A percentile compares a stretch with the other conserved stretches of the same genome.
Evolutionary conservation across 2,329 filamentous ascomycete genomes (phyloP).

Genomic region (Pseudogymnoascus destructans): DNA sequence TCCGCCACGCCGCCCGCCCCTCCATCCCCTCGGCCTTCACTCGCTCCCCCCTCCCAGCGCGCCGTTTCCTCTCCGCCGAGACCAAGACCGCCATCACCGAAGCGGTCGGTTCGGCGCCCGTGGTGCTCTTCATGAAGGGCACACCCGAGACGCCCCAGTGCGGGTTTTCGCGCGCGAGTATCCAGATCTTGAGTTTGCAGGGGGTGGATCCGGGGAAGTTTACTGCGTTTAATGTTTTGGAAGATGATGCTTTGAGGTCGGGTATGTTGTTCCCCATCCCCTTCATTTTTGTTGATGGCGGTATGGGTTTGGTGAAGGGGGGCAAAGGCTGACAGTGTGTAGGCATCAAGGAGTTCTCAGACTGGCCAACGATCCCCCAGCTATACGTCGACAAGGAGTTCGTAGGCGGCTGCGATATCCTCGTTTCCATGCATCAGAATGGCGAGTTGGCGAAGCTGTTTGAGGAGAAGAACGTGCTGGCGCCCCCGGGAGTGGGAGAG

Average conservation of each 20-base stretch:
- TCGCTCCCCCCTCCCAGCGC: neutral
- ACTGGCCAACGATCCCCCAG: slow-evolving; percentile 98
- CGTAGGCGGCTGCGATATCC: slow-evolving; percentile 91
- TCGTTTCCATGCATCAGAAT: slow-evolving; percentile 94
- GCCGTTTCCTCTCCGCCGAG: slow-evolving; percentile 65
- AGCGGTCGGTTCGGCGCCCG: slow-evolving; percentile 73
- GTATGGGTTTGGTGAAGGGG: neutral
- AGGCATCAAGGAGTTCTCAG: slow-evolving; percentile 97
- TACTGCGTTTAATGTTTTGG: slow-evolving; percentile 93
- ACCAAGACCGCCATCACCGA: slow-evolving; percentile 78
- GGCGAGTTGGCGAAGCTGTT: slow-evolving; percentile 85
- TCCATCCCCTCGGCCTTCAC: neutral
- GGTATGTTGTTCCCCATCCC: slow-evolving; percentile 45
- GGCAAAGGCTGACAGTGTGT: neutral
- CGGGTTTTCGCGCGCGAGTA: slow-evolving; percentile 87
- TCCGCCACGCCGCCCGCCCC: neutral
- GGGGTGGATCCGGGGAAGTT: slow-evolving; percentile 94
- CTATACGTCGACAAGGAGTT: slow-evolving; percentile 94
- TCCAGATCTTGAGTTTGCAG: slow-evolving; percentile 89
- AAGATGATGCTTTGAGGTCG: slow-evolving; percentile 73
- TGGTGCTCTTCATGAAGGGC: slow-evolving; percentile 99
- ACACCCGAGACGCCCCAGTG: slow-evolving; percentile 93
- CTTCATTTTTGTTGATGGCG: no score
- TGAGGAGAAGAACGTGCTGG: slow-evolving; percentile 81
- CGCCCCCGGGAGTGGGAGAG: slow-evolving; percentile 21